Evolutionary conservation across 2,329 filamentous ascomycete species (phyloP).

Genomic region (Diaporthe citrichinensis): DNA sequence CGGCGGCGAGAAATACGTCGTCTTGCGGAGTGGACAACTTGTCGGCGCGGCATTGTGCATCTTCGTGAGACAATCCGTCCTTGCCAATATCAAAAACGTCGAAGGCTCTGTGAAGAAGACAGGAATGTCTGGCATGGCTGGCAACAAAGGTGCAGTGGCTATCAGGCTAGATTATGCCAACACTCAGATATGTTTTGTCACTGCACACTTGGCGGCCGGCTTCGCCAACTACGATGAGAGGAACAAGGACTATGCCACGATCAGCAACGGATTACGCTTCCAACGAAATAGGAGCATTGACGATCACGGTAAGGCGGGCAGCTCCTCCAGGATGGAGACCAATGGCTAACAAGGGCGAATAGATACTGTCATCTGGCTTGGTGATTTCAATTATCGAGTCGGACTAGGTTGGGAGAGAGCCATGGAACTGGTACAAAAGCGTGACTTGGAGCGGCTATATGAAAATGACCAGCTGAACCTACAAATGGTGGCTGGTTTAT

Average conservation of each 20-base stretch:
- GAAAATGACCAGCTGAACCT: conserved; percentile 97
- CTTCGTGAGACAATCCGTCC: conserved; percentile 84
- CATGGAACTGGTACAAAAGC: conserved; percentile 78
- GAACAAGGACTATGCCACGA: conserved; percentile 93
- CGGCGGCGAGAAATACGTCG: conserved; percentile 84
- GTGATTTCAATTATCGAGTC: conserved; percentile 98
- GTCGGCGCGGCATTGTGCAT: conserved; percentile 94
- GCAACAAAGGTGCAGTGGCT: conserved; percentile 97
- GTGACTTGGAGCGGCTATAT: conserved; percentile 84
- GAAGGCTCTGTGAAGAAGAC: conserved; percentile 95
- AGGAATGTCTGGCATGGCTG: conserved; percentile 96
- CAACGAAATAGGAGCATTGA: conserved; percentile 92
- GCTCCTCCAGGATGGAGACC: neutral
- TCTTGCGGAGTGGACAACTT: conserved; percentile 91
- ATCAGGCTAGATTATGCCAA: conserved; percentile 96
- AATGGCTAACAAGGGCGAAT: conserved; percentile 44
- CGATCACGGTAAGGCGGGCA: conserved; percentile 76
- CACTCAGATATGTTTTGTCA: conserved; percentile 94
- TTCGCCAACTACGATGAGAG: conserved; percentile 98
- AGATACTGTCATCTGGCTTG: conserved; percentile 90
- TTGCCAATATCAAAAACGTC: conserved; percentile 93
- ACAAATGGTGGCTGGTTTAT: conserved; percentile 93
- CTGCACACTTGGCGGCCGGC: conserved; percentile 94
- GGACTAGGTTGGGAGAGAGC: conserved; percentile 85
- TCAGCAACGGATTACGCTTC: conserved; percentile 88